Evolutionary conservation across 225 moss, liverwort and hornwort species (phyloP), one percentile per base, ranked within the genome.

Genomic region (Physcomitrellopsis africana): DNA sequence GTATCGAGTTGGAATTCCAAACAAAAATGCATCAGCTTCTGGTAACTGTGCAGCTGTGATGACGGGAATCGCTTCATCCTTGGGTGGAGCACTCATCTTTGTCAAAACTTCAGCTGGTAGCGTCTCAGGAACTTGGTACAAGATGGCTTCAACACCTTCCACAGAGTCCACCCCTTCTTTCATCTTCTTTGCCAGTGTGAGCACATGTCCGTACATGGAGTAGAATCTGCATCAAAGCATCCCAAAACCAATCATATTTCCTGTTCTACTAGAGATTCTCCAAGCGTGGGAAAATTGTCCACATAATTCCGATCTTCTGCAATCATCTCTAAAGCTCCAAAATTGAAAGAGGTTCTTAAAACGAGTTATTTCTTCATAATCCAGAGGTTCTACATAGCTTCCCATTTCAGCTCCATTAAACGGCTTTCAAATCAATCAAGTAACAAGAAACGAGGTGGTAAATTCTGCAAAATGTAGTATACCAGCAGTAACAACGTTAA

Each of bases 91-190:
- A 17, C 84, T 26, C 92, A 94, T 92, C 77, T 94, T 81, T 9
- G 70, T 23, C 72, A 94, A 68, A n/a, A 89, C 76, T 0, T 85
- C 89, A 13, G 24, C 9, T 16, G 79, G 45, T 9, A 94, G 67
- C 7, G 90, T 92, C 72, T 94, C 94, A 0, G 86, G 80, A 7
- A 94, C 83, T 72, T 92, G 94, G 18, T 73, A 94, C 46, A 94
- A 32, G 32, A 74, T 3, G 14, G 79, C 90, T 79, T 94, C 92
- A 2, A 92, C 90, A 8, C 94, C 94, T 32, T 87, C 87, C 5
- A 94, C 85, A 1, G 84, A 84, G 67, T 94, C 94, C 60, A 89
- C 90, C 22, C 94, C 94, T 74, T 90, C 92, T 82, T 94, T 94
- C 63, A 92, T 62, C 63, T 92, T 94, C 65, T 72, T 89, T 9